Conservation (phyloP, 2,329 filamentous ascomycete species). For the Microdochium nivale region DNA sequence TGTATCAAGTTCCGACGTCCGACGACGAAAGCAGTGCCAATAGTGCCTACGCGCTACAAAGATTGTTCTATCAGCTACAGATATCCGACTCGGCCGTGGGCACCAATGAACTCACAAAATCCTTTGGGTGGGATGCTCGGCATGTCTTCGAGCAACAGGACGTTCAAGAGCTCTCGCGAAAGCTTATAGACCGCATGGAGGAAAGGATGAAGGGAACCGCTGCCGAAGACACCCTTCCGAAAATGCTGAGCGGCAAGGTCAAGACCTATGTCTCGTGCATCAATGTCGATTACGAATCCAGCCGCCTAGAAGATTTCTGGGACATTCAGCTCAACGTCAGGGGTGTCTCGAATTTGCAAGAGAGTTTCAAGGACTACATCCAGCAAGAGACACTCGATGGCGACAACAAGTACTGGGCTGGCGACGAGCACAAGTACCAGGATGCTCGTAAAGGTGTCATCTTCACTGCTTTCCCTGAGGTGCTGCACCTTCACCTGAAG, state of each 20-base stretch:
- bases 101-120: conserved; percentile 88
- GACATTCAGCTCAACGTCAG: conserved; percentile 96
- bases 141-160: conserved; percentile 99
- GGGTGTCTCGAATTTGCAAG: conserved; percentile 84
- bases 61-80: conserved; percentile 91
- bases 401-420: conserved; percentile 96
- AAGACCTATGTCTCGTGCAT: conserved; percentile 99
- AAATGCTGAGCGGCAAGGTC: conserved; percentile 94
- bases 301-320: conserved; percentile 95
- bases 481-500: conserved; percentile 91
- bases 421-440: conserved; percentile 82
- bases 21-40: conserved; percentile 73
- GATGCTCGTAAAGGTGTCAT: conserved; percentile 98
- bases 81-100: conserved; percentile 76
- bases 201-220: conserved; percentile 96
- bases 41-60: conserved; percentile 87
- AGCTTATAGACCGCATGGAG: conserved; percentile 95
- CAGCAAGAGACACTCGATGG: conserved; percentile 95
- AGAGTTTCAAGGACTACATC: conserved; percentile 94
- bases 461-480: conserved; percentile 89
- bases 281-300: conserved; percentile 96
- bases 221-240: conserved; percentile 78
- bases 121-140: conserved; percentile 95
- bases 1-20: conserved; percentile 94
- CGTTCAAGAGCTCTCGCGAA: conserved; percentile 91